Conservation (phyloP, 2,329 filamentous ascomycete species). For the Microsporum audouinii region DNA sequence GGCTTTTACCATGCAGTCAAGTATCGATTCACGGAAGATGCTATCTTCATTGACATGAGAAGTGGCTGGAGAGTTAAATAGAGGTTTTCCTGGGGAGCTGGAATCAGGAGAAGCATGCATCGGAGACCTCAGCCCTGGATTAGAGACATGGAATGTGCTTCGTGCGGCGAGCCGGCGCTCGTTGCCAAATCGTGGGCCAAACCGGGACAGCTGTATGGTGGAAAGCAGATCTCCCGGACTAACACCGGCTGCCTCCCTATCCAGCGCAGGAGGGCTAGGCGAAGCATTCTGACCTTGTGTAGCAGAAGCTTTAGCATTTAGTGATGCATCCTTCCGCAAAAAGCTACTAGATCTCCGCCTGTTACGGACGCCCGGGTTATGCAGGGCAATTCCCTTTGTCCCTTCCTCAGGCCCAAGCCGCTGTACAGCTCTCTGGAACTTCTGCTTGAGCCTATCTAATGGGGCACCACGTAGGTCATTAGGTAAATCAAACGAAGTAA, state of each 20-base stretch:
- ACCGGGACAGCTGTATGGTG: constrained; percentile 60
- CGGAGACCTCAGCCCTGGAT: constrained; percentile 8
- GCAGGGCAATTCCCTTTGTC: constrained; percentile 85
- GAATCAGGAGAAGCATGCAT: background rate
- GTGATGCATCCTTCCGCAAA: constrained; percentile 65
- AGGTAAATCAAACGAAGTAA: constrained; percentile 80
- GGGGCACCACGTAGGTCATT: constrained; percentile 80
- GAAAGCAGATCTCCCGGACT: constrained; percentile 70
- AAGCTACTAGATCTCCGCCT: constrained; percentile 61
- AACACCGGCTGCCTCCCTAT: constrained; percentile 36
- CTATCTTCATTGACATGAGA: constrained; percentile 54
- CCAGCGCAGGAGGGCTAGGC: constrained; percentile 18
- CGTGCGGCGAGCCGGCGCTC: constrained; percentile 11
- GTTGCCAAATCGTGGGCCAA: constrained; percentile 39
- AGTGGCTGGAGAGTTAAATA: constrained; percentile 19
- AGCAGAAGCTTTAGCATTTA: constrained; percentile 50
- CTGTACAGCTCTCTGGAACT: constrained; percentile 76
- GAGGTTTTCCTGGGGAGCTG: constrained; percentile 4
- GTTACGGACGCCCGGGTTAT: constrained; percentile 60
- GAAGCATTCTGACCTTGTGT: constrained; percentile 25
- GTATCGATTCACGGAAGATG: constrained; percentile 75
- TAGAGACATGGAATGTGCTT: constrained; percentile 9
- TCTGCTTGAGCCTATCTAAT: constrained; percentile 76
- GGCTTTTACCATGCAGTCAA: constrained; percentile 92
- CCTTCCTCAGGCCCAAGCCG: constrained; percentile 69